Conservation (phyloP, 768 basidiomycete species). For the Hericium erinaceus region DNA sequence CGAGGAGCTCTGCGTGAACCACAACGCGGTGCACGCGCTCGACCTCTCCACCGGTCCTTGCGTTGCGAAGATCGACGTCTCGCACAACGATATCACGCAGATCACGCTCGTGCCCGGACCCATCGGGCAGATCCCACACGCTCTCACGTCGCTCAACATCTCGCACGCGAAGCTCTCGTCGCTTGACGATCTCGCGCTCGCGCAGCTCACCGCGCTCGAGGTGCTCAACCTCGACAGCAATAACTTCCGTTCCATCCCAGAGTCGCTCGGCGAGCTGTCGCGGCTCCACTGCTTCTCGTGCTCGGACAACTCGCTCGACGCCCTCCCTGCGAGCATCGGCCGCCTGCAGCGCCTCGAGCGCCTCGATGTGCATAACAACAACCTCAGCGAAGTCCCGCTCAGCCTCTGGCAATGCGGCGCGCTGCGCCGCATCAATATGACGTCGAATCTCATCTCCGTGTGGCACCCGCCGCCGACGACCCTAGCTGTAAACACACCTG, state of each 20-base stretch:
- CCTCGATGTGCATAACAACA: conserved; percentile 90
- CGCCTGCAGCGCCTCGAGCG: conserved; percentile 60
- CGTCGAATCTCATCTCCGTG: conserved; percentile 72
- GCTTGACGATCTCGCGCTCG: conserved; percentile 64
- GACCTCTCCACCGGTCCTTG: conserved; percentile 67
- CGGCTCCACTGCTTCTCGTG: conserved; percentile 70
- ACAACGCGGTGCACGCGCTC: conserved; percentile 75
- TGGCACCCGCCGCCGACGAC: conserved; percentile 58
- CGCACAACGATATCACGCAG: conserved; percentile 84
- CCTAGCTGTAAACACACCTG: neutral
- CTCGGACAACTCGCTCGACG: conserved; percentile 82
- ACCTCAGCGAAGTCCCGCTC: conserved; percentile 63
- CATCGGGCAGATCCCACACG: conserved; percentile 32
- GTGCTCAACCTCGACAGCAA: conserved; percentile 79
- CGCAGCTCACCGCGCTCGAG: conserved; percentile 63
- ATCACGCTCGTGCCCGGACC: conserved; percentile 53
- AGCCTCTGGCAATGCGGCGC: conserved; percentile 79
- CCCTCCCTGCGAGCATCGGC: conserved; percentile 71
- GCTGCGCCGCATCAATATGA: conserved; percentile 69
- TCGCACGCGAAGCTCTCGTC: conserved; percentile 83
- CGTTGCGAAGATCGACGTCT: conserved; percentile 60
- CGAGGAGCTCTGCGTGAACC: conserved; percentile 61
- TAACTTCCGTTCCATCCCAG: conserved; percentile 73
- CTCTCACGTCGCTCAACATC: conserved; percentile 73
- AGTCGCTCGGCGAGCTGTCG: conserved; percentile 67